Conservation (phyloP, 169 alveolate species). For the Plasmodium sp. region DNA sequence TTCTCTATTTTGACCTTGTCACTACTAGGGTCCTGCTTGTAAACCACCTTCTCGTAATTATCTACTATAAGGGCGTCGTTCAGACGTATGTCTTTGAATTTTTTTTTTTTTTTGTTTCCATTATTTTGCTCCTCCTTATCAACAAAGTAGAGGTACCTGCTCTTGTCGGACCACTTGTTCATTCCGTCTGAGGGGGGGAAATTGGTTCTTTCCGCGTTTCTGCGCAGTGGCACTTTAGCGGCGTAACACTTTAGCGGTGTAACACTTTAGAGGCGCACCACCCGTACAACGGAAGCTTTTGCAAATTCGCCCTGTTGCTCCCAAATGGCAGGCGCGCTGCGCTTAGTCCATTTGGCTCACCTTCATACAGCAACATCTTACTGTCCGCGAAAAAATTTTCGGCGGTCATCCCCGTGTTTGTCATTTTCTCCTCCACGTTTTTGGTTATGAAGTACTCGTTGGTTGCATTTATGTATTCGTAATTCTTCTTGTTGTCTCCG, state of each 20-base stretch:
- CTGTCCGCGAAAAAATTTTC: constrained; percentile 26
- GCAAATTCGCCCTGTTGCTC: background rate
- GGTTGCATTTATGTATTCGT: constrained; percentile 49
- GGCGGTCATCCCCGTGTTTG: constrained; percentile 45
- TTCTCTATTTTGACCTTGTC: constrained; percentile 44
- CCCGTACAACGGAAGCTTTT: background rate
- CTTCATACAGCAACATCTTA: constrained; percentile 34
- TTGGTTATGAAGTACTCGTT: constrained; percentile 54
- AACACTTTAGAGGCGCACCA: background rate
- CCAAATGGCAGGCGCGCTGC: background rate
- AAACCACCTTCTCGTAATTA: constrained; percentile 30
- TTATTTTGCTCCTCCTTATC: constrained; percentile 45
- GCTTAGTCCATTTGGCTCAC: background rate
- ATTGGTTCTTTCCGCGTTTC: background rate
- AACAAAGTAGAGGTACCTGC: constrained; percentile 49
- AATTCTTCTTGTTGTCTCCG: background rate
- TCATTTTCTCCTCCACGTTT: constrained; percentile 50
- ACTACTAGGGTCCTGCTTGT: constrained; percentile 37
- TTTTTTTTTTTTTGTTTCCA: constrained; percentile 8
- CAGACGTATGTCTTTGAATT: constrained; percentile 31
- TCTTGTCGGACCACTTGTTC: constrained; percentile 33
- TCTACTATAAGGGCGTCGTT: constrained; percentile 27
- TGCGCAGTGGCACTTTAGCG: background rate
- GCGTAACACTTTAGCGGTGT: background rate
- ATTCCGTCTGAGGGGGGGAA: constrained; percentile 25